These are phyloP conservation scores for Psidium friedrichsthalianum DNA, from an alignment of 345 rosid genomes.

Conservation along the genomic window DNA sequence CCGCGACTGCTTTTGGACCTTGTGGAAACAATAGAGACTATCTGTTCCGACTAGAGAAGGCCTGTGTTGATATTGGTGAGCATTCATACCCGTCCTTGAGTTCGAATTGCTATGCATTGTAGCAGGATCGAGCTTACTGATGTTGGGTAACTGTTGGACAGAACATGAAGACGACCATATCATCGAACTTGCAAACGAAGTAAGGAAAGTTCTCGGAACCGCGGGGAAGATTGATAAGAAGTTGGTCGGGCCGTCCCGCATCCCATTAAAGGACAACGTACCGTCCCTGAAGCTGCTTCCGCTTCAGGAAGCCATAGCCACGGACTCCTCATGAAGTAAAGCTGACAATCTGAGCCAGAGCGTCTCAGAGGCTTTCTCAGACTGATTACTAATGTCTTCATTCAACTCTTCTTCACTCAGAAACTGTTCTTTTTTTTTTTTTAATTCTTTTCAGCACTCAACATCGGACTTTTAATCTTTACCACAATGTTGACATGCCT, in stretches of 20 bases:
- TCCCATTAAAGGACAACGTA: constrained; percentile 23
- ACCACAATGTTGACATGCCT: neutral
- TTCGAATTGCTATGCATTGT: neutral
- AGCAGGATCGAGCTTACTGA: neutral
- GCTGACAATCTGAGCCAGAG: neutral
- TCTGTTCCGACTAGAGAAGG: constrained; percentile 76
- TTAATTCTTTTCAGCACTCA: neutral
- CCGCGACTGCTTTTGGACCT: constrained; percentile 89
- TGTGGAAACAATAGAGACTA: constrained; percentile 95
- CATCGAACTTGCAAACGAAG: constrained; percentile 85
- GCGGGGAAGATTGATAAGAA: constrained; percentile 27
- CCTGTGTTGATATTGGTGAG: constrained; percentile 81
- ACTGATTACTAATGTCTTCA: constrained; percentile 1
- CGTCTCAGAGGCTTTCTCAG: constrained; percentile 3
- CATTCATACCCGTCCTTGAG: neutral
- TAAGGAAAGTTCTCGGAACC: constrained; percentile 54
- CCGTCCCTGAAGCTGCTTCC: constrained; percentile 35
- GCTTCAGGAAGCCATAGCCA: constrained; percentile 56
- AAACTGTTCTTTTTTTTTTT: neutral
- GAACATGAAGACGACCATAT: constrained; percentile 33
- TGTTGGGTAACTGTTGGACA: neutral
- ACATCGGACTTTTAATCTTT: neutral
- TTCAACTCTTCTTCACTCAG: neutral
- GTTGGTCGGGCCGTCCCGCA: constrained; percentile 19
- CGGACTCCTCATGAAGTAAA: constrained; percentile 22